A percentile compares a stretch with the other conserved stretches of the same genome.
phyloP scores from a whole-genome alignment of 2,329 filamentous ascomycete genomes.

The Pseudopyricularia javanii region DNA sequence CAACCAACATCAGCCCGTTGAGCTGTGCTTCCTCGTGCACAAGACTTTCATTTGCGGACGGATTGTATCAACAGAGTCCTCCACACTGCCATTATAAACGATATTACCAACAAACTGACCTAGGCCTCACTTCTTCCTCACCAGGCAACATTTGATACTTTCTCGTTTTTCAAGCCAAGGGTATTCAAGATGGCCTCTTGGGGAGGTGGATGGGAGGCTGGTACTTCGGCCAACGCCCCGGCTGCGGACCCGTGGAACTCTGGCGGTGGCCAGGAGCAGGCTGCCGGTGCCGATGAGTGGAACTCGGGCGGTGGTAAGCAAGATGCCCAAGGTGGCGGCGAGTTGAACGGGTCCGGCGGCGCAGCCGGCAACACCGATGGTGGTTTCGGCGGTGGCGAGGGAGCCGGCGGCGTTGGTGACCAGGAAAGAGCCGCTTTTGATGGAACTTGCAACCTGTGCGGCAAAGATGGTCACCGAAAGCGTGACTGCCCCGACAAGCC shows the following conservation, averaged over 20 bases:
- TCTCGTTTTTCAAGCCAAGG: not conserved
- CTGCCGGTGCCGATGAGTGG: not conserved
- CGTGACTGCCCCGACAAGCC: conserved; percentile 34
- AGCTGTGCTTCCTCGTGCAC: too few relatives aligned
- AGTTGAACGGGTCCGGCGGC: conserved; percentile 7
- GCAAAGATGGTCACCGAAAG: conserved; percentile 36
- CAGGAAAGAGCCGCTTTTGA: conserved; percentile 18
- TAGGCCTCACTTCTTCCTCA: not conserved
- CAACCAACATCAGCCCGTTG: too few relatives aligned
- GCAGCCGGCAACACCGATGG: conserved; percentile 7
- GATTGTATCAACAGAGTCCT: too few relatives aligned
- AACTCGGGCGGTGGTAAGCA: conserved; percentile 5
- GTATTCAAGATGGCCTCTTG: not conserved
- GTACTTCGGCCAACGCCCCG: not conserved
- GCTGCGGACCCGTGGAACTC: not conserved
- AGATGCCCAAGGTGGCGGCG: too few relatives aligned
- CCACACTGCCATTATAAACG: not conserved
- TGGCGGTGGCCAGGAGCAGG: not conserved
- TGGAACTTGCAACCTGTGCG: conserved; percentile 24
- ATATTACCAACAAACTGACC: not conserved
- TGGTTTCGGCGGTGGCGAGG: conserved; percentile 39
- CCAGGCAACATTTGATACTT: not conserved
- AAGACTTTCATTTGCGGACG: not conserved
- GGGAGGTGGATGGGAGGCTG: not conserved
- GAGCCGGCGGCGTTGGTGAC: conserved; percentile 48